Percentiles rank a stretch among this genome's conserved stretches.
phyloP scores from a whole-genome alignment of 495 filamentous ascomycete species.

The Talaromyces wortmannii region DNA sequence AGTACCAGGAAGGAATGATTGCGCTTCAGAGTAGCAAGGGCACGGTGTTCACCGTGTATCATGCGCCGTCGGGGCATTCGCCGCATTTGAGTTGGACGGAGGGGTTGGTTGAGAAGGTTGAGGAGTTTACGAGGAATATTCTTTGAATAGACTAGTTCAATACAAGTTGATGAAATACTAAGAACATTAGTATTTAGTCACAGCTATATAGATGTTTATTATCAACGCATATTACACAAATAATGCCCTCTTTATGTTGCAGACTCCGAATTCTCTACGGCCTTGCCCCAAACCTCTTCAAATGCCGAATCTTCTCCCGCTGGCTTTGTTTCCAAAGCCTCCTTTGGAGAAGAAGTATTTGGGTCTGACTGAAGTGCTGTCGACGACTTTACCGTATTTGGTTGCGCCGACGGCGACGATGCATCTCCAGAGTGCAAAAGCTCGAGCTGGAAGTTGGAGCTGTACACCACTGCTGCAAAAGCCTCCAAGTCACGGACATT shows the following conservation, averaged over 20 bases:
- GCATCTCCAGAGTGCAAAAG: constrained; percentile 25
- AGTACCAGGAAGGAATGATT: constrained; percentile 24
- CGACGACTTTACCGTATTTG: not conserved
- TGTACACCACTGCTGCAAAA: constrained; percentile 91
- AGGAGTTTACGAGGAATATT: constrained; percentile 9
- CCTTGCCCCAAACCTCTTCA: constrained; percentile 39
- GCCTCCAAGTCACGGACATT: constrained; percentile 79
- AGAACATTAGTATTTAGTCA: too few species aligned
- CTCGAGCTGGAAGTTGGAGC: constrained; percentile 79
- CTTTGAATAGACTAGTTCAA: not conserved
- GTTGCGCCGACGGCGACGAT: not conserved
- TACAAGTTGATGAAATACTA: too few species aligned
- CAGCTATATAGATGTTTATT: too few species aligned
- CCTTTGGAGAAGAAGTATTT: constrained; percentile 11
- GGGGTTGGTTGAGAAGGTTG: constrained; percentile 10
- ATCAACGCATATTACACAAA: too few species aligned
- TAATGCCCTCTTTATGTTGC: not conserved
- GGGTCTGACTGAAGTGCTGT: not conserved
- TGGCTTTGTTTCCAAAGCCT: constrained; percentile 13
- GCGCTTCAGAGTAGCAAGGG: constrained; percentile 6
- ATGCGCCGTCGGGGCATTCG: constrained; percentile 15
- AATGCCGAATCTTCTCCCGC: constrained; percentile 17
- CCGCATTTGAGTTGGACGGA: constrained; percentile 21
- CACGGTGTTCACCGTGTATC: constrained; percentile 16
- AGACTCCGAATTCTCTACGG: constrained; percentile 15